Base-by-base conservation (phyloP, 73 alveolate genomes). In the Stentor roeselii region DNA sequence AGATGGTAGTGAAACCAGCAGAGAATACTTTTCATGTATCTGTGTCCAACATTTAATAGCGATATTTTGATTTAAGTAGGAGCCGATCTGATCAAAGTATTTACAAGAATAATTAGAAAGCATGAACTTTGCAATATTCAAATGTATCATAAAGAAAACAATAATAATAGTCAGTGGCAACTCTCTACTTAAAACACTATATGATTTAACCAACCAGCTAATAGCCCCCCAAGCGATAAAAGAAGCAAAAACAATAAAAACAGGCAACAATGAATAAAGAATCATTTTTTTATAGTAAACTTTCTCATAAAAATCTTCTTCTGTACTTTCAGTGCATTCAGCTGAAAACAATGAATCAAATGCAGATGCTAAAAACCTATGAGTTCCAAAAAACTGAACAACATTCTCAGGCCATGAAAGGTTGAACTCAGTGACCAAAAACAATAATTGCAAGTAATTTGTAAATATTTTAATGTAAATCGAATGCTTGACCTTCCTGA, bases 341-440 rank as follows among this genome's bases (percentile, higher is more conserved):
- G 85, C 77, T n/a, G 93, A 88, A 6, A 91, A 86, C n/a, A 91
- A 30, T 50, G 76, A 41, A 30, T 87, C 90, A 30, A 83, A 37
- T 27, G 90, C 89, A 11, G 75, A 61, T 2, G 86, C 59, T 31
- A 84, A 87, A 39, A 86, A 87, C n/a, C 83, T 21, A 4, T 86
- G 80, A 3, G 88, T n/a, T 1, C 82, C 80, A 74, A 91, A 91
- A 39, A 91, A 58, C 36, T 83, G 39, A 11, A 11, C 60, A 6
- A 87, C 86, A 30, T 60, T 34, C 3, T 60, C 82, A 36, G 96
- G 93, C 96, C 96, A 91, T 31, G 87, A 36, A 1, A 91, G 84
- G 35, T 87, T 84, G 59, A 91, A 91, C 14, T 92, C 76, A 1
- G 96, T 88, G 6, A 89, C 67, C 34, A 91, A 78, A 3, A 83